These are phyloP conservation scores for Phytopythium helicoides DNA, from an alignment of 352 stramenopile species.

Conservation along the genomic window DNA sequence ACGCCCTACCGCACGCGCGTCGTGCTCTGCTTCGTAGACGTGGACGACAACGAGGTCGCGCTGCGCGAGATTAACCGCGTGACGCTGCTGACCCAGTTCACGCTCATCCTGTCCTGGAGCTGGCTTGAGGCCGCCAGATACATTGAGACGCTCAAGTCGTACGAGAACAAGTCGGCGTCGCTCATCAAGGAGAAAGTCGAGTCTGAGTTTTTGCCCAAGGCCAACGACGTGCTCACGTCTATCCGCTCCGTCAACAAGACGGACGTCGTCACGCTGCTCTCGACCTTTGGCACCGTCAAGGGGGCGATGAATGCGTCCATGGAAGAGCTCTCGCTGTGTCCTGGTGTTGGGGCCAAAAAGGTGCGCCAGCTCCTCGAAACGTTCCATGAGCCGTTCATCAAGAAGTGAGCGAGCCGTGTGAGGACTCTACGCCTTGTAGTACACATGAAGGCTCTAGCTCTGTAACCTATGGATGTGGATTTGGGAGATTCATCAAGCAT, in stretches of 20 bases:
- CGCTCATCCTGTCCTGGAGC: conserved; percentile 93
- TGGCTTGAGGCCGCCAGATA: conserved; percentile 94
- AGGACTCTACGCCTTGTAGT: too few relatives aligned
- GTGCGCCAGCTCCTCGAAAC: conserved; percentile 91
- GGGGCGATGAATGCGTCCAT: conserved; percentile 89
- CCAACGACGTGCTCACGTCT: conserved; percentile 89
- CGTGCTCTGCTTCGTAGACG: conserved; percentile 95
- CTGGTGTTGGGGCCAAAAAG: conserved; percentile 95
- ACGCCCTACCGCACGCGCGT: conserved; percentile 85
- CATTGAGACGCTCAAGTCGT: conserved; percentile 95
- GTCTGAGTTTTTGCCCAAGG: conserved; percentile 87
- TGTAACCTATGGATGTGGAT: too few relatives aligned
- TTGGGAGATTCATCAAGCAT: too few relatives aligned
- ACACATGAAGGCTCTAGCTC: too few relatives aligned
- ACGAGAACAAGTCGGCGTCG: conserved; percentile 94
- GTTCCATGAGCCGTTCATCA: conserved; percentile 92
- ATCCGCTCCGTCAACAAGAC: conserved; percentile 95
- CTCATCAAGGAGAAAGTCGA: conserved; percentile 95
- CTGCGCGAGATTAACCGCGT: conserved; percentile 94
- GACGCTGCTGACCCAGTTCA: conserved; percentile 89
- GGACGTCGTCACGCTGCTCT: conserved; percentile 91
- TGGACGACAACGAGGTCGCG: conserved; percentile 92
- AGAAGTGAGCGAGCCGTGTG: conserved; percentile 46
- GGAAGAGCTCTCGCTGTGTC: conserved; percentile 93
- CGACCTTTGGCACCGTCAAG: conserved; percentile 89